phyloP scores from a whole-genome alignment of 164 flowering plant species.

The Stephania japonica region DNA sequence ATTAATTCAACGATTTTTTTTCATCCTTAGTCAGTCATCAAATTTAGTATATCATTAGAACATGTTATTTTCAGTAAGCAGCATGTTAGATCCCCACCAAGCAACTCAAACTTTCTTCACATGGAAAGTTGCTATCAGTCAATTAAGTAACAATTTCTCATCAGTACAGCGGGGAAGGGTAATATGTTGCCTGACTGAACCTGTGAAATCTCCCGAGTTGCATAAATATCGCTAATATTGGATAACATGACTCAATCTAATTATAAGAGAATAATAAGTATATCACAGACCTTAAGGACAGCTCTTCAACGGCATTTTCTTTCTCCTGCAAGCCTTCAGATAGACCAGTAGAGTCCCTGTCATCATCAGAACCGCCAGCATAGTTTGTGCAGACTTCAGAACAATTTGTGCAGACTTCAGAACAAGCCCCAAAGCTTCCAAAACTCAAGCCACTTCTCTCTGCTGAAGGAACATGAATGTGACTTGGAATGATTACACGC shows the following conservation, averaged over 20 bases:
- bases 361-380: conserved; percentile 36
- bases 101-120: background rate
- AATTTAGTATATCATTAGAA: background rate
- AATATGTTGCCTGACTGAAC: background rate
- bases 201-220: background rate
- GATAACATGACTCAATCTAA: background rate
- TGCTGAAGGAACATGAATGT: conserved; percentile 84
- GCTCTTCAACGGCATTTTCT: conserved; percentile 52
- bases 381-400: conserved; percentile 38
- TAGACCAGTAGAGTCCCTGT: conserved; percentile 37
- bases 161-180: background rate
- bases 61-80: background rate
- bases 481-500: conserved; percentile 79
- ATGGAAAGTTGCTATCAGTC: background rate
- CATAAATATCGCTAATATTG: background rate
- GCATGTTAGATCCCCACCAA: background rate
- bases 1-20: background rate
- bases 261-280: background rate
- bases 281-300: conserved; percentile 41
- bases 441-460: conserved; percentile 69
- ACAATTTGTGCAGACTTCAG: conserved; percentile 35
- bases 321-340: conserved; percentile 54
- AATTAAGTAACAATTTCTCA: background rate
- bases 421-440: conserved; percentile 81
- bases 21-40: background rate